Conservation (phyloP, 768 basidiomycete genomes). For the Agaricus bisporus region DNA sequence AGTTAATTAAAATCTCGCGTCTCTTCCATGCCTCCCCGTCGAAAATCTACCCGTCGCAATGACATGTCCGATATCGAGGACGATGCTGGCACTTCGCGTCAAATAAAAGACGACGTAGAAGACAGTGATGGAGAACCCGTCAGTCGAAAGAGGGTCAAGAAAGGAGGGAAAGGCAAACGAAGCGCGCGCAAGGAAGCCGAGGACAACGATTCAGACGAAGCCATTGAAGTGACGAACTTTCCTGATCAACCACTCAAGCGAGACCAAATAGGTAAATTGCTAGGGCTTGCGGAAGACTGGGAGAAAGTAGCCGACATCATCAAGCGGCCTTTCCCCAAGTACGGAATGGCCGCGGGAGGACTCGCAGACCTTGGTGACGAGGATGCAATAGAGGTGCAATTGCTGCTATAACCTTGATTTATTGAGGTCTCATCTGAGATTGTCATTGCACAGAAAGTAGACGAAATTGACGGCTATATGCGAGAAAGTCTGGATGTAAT, state of each 20-base stretch:
- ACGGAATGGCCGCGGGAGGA: conserved; percentile 37
- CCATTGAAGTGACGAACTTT: conserved; percentile 58
- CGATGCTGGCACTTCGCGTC: conserved; percentile 30
- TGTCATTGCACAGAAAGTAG: conserved; percentile 36
- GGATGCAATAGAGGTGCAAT: conserved; percentile 44
- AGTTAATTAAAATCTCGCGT: conserved; percentile 13
- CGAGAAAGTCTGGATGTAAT: conserved; percentile 63
- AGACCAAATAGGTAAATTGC: conserved; percentile 44
- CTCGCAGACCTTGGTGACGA: conserved; percentile 59
- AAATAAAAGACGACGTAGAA: conserved; percentile 37
- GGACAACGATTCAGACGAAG: conserved; percentile 34
- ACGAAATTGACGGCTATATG: conserved; percentile 61
- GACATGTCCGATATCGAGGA: conserved; percentile 61
- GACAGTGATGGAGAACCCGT: conserved; percentile 33
- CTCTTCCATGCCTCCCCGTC: conserved; percentile 34
- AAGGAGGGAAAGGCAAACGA: conserved; percentile 24
- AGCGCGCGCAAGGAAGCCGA: conserved; percentile 18
- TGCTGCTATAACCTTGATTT: not conserved
- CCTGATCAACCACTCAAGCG: conserved; percentile 59
- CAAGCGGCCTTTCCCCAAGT: conserved; percentile 40
- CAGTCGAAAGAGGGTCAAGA: conserved; percentile 19
- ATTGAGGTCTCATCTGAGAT: conserved; percentile 1
- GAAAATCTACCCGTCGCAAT: conserved; percentile 30
- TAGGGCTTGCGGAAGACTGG: conserved; percentile 63
- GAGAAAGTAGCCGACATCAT: conserved; percentile 39